Evolutionary conservation across 352 stramenopile species (phyloP).

Genomic region (Pythium diclinum): DNA sequence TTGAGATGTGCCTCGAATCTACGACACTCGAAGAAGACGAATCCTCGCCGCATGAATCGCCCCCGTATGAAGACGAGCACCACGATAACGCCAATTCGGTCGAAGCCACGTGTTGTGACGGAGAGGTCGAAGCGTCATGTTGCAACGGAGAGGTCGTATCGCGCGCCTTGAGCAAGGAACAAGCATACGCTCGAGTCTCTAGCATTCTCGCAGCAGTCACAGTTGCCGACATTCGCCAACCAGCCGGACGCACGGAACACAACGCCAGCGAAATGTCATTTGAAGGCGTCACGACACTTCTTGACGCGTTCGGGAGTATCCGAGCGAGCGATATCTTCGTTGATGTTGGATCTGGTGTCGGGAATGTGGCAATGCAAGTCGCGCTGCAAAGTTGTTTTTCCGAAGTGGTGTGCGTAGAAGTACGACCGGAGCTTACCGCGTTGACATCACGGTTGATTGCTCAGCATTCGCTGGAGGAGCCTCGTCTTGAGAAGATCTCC

Average conservation of each 20-base stretch:
- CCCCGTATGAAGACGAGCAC: too few relatives aligned
- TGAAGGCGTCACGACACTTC: background rate
- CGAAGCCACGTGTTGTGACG: too few relatives aligned
- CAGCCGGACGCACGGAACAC: background rate
- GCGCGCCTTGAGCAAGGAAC: background rate
- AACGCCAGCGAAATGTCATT: conserved; percentile 14
- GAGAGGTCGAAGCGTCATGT: too few relatives aligned
- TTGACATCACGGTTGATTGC: conserved; percentile 1
- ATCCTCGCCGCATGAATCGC: too few relatives aligned
- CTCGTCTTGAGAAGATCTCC: conserved; percentile 4
- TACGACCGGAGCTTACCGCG: conserved; percentile 1
- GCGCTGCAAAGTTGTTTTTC: conserved; percentile 6
- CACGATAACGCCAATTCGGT: too few relatives aligned
- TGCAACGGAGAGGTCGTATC: too few relatives aligned
- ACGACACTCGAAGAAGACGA: too few relatives aligned
- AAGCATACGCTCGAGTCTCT: too few relatives aligned
- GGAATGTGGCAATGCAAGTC: conserved; percentile 13
- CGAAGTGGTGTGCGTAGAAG: conserved; percentile 1
- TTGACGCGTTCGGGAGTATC: background rate
- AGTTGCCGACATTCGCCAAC: conserved; percentile 4
- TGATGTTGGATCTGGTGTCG: conserved; percentile 12
- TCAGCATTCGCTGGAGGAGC: background rate
- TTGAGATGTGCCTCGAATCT: too few relatives aligned
- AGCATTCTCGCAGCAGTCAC: background rate
- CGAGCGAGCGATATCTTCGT: background rate